A percentile compares a stretch with the other conserved stretches of the same genome.
Evolutionary conservation across 208 protist species (phyloP).

Genomic region (Leishmania lainsoni): DNA sequence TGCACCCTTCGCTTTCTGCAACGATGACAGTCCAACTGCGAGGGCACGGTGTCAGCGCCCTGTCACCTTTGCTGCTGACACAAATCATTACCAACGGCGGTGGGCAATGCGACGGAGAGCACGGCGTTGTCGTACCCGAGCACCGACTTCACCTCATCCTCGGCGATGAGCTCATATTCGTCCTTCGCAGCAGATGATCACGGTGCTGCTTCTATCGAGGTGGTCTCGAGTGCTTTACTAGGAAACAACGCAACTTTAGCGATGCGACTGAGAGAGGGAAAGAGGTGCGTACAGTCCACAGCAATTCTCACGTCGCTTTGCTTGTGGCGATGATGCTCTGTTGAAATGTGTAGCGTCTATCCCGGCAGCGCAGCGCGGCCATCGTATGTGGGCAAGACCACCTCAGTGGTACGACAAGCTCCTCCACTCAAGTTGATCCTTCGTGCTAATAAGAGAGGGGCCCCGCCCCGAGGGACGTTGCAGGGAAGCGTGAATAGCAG

Average conservation of each 20-base stretch:
- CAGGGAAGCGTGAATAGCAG: not conserved
- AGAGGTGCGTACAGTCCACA: slow-evolving; percentile 3
- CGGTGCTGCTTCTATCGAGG: not conserved
- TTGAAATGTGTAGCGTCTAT: not conserved
- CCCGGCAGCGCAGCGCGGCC: slow-evolving; percentile 7
- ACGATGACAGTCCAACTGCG: not conserved
- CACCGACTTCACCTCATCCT: slow-evolving; percentile 16
- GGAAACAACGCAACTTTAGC: not conserved
- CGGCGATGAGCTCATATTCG: slow-evolving; percentile 8
- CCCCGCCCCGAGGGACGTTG: not conserved
- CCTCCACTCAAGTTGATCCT: slow-evolving; percentile 15
- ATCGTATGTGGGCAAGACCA: not conserved
- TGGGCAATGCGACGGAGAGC: slow-evolving; percentile 33
- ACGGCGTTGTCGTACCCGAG: slow-evolving; percentile 38
- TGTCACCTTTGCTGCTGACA: not conserved
- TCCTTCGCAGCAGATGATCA: not conserved
- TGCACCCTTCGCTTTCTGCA: not conserved
- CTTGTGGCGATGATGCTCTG: not conserved
- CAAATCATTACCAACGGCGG: slow-evolving; percentile 5
- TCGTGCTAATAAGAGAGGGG: not conserved
- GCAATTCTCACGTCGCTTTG: not conserved
- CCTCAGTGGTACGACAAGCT: not conserved
- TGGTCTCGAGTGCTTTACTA: not conserved
- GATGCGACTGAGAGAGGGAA: slow-evolving; percentile 9
- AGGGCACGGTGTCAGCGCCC: not conserved